Conservation (phyloP, 1,284 basidiomycete genomes). For the Cryptococcus jaspeensis region DNA sequence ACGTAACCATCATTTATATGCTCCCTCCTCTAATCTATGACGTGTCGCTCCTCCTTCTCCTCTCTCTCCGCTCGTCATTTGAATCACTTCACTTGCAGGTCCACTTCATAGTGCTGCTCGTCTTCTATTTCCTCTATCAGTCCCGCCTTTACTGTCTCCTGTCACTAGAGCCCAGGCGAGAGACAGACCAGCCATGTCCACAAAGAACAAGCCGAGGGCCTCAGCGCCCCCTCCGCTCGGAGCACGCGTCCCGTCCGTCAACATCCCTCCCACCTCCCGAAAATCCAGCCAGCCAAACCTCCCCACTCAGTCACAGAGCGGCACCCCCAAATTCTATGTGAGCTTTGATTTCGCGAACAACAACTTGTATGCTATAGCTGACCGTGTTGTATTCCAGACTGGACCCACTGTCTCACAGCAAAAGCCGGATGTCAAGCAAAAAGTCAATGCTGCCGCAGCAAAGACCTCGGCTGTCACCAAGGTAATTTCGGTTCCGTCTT, state of each 20-base stretch:
- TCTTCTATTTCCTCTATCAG: too few relatives aligned
- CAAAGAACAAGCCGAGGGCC: slow-evolving; percentile 8
- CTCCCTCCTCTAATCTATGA: too few relatives aligned
- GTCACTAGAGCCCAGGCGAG: too few relatives aligned
- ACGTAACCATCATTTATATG: too few relatives aligned
- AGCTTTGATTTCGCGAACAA: neutral
- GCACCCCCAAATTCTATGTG: slow-evolving; percentile 32
- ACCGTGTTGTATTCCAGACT: slow-evolving; percentile 20
- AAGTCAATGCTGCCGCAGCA: slow-evolving; percentile 15
- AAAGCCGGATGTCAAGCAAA: slow-evolving; percentile 10
- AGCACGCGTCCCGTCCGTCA: slow-evolving; percentile 5
- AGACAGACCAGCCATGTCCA: slow-evolving; percentile 8
- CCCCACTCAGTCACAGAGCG: slow-evolving; percentile 1
- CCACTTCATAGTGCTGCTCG: too few relatives aligned
- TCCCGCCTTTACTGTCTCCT: too few relatives aligned
- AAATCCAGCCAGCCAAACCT: slow-evolving; percentile 12
- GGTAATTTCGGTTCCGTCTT: slow-evolving; percentile 12
- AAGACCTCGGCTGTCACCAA: slow-evolving; percentile 24
- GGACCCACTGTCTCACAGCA: slow-evolving; percentile 29
- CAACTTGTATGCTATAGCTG: neutral
- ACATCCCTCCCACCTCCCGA: slow-evolving; percentile 14
- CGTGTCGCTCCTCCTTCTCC: too few relatives aligned
- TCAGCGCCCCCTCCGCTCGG: slow-evolving; percentile 6
- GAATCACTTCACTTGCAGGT: too few relatives aligned
- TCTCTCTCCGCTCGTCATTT: too few relatives aligned